Conservation (phyloP, 352 stramenopile species). For the Thraustotheca clavata region DNA sequence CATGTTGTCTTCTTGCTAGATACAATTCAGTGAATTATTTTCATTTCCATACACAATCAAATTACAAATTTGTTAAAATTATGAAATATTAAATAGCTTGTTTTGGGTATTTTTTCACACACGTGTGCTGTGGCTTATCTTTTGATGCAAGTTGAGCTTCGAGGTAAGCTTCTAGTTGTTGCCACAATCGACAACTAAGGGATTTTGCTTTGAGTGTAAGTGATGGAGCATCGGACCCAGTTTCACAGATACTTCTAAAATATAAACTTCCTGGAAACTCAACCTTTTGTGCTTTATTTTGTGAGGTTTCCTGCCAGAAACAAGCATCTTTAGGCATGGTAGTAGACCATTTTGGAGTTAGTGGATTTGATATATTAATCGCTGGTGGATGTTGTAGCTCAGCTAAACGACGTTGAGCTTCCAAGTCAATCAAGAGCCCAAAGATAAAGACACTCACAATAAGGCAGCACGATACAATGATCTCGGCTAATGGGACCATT, state of each 20-base stretch:
- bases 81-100: too few relatives aligned
- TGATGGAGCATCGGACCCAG: slow-evolving; percentile 17
- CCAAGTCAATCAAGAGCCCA: slow-evolving; percentile 17
- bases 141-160: neutral
- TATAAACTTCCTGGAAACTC: slow-evolving; percentile 12
- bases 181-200: slow-evolving; percentile 19
- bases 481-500: slow-evolving; percentile 18
- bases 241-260: slow-evolving; percentile 21
- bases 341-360: neutral
- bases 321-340: neutral
- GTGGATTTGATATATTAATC: neutral
- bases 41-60: too few relatives aligned
- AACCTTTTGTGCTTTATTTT: neutral
- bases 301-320: neutral
- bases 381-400: neutral
- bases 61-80: too few relatives aligned
- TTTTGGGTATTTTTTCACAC: too few relatives aligned
- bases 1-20: too few relatives aligned
- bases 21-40: too few relatives aligned
- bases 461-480: slow-evolving; percentile 18
- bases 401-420: slow-evolving; percentile 7
- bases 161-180: slow-evolving; percentile 19
- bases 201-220: slow-evolving; percentile 20
- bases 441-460: slow-evolving; percentile 20
- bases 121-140: neutral